These are phyloP conservation scores for Penicillium frequentans DNA, from an alignment of 2,329 filamentous ascomycete species.

Conservation along the genomic window DNA sequence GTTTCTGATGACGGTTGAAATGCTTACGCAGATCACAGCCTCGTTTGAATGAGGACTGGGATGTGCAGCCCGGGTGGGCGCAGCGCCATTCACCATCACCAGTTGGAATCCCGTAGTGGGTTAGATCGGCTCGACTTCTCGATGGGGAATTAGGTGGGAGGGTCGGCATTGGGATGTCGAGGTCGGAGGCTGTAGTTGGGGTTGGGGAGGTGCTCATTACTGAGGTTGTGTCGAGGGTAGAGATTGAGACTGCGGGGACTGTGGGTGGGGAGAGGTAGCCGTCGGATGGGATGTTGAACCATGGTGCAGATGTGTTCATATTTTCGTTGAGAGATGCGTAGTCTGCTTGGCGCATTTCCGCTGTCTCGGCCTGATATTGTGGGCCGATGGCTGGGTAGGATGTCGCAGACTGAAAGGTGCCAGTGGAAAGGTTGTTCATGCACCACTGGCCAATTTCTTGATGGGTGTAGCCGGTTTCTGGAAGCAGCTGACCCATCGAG, in stretches of 20 bases:
- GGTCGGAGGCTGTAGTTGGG: constrained; percentile 15
- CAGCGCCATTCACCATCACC: constrained; percentile 55
- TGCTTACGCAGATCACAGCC: constrained; percentile 64
- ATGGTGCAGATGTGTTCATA: constrained; percentile 5
- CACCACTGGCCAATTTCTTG: constrained; percentile 24
- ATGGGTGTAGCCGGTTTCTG: constrained; percentile 10
- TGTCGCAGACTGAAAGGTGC: constrained; percentile 8
- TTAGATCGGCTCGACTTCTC: constrained; percentile 25
- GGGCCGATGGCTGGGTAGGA: constrained; percentile 7
- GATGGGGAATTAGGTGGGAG: constrained; percentile 5
- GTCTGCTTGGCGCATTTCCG: constrained; percentile 4
- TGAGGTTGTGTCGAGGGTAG: constrained; percentile 9
- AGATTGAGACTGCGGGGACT: not conserved
- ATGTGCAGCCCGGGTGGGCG: constrained; percentile 60
- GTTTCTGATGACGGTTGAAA: constrained; percentile 62
- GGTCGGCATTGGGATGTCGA: constrained; percentile 8
- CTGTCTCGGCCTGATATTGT: not conserved
- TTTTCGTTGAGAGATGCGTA: constrained; percentile 8
- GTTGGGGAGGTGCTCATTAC: constrained; percentile 15
- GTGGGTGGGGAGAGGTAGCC: constrained; percentile 15
- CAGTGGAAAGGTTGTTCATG: constrained; percentile 15
- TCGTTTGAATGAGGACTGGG: constrained; percentile 57
- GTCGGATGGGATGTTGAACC: constrained; percentile 10
- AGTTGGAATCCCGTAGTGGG: constrained; percentile 33
- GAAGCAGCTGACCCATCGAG: not conserved